Evolutionary conservation across 352 stramenopile genomes (phyloP).

Genomic region (Globisporangium paddicum): DNA sequence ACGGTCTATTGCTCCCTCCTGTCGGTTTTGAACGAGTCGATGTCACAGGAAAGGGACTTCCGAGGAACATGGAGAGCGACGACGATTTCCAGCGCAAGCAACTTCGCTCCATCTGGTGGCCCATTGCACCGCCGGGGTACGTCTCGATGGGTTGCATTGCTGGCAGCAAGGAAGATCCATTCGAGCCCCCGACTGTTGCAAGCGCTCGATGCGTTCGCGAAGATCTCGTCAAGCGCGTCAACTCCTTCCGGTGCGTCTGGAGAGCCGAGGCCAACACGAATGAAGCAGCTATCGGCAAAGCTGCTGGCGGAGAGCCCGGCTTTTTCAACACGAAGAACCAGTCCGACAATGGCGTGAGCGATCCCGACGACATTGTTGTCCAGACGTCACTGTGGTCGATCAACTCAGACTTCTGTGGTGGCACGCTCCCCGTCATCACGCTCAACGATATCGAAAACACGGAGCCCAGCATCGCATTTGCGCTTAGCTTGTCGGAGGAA

Average conservation of each 20-base stretch:
- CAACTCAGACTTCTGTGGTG: constrained; percentile 48
- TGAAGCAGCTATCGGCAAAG: constrained; percentile 21
- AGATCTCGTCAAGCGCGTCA: constrained; percentile 64
- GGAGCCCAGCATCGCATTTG: constrained; percentile 37
- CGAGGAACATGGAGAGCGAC: constrained; percentile 69
- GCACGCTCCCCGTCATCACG: constrained; percentile 63
- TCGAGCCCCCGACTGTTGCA: constrained; percentile 54
- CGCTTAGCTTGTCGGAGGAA: constrained; percentile 62
- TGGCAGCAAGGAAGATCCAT: constrained; percentile 75
- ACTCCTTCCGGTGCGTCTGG: constrained; percentile 67
- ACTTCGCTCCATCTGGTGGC: constrained; percentile 79
- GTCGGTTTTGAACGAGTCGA: constrained; percentile 80
- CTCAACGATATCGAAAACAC: constrained; percentile 33
- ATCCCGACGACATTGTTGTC: constrained; percentile 47
- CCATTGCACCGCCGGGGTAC: constrained; percentile 71
- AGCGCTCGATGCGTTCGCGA: constrained; percentile 65
- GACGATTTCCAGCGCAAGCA: constrained; percentile 81
- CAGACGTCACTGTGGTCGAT: constrained; percentile 72
- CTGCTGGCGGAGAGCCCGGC: constrained; percentile 13
- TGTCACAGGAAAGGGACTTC: constrained; percentile 76
- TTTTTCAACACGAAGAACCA: constrained; percentile 34
- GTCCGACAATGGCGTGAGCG: constrained; percentile 19
- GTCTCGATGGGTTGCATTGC: constrained; percentile 71
- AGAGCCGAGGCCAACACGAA: constrained; percentile 29
- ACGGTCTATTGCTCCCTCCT: constrained; percentile 48